Base-by-base conservation (phyloP, 2,329 filamentous ascomycete genomes). In the Hypoxylon sp. region DNA sequence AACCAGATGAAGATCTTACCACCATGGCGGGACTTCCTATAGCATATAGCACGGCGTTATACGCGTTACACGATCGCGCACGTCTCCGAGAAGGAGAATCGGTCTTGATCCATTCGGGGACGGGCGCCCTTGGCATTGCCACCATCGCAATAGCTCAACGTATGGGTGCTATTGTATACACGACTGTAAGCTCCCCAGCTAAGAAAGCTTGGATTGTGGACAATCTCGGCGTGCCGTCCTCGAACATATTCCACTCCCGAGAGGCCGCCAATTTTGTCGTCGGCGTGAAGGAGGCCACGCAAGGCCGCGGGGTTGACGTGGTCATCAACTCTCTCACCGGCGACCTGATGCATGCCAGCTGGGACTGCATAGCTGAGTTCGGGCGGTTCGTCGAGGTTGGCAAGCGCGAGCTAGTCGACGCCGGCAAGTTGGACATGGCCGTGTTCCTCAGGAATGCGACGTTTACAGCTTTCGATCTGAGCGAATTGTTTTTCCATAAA, bases 261-360 rank as follows among this genome's bases (percentile, higher is more conserved):
- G 73, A 78, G 39, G 55, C 59, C 0, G 72, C 71, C 0, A n/a
- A n/a, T n/a, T 79, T 80, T 46, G 70, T 70, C 0, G 52, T 63
- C 1, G 39, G 12, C 0, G 71, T 73, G 47, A 73, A 79, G 16
- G 65, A 9, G 72, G 32, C 34, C 0, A 70, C 68, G 0, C 14
- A 16, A 1, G 50, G 45, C 1, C 45, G 46, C 55, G 43, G 27
- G 3, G 78, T 80, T 5, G 79, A 82, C 45, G 73, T 81, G 0
- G 68, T 81, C 0, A 61, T 82, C n/a, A 81, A 84, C 71, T 82
- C 80, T 0, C 74, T 84, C 0, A 71, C 78, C 0, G 82, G 82
- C 0, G 82, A 83, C 8, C 70, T 65, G 1, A 59, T 74, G 64
- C 71, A 73, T 14, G 65, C 30, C 0, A 66, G 76, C 0, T 81